Evolutionary conservation across 2,329 filamentous ascomycete species (phyloP), one percentile per base, ranked within the genome.

Genomic region (Penicillium sp.): DNA sequence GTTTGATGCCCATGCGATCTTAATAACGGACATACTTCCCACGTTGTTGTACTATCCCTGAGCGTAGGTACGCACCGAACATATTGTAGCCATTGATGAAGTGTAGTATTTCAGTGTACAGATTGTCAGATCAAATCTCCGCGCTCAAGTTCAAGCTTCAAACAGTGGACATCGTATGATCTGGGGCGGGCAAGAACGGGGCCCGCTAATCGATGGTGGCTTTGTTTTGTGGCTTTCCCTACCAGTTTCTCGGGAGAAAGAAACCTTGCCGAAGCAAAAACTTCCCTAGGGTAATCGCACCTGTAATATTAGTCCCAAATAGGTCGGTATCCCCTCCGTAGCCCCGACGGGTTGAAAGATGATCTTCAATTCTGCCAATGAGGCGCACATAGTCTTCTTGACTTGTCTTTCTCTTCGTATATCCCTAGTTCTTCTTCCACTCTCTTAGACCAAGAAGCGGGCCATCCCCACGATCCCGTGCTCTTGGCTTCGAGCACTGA

Each of bases 391-490:
- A 7, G 18, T 18, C 12, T 16, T 35, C 14, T 29, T 12, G 2
- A 11, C 30, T 16, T 33, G 16, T 4, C 14, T 44, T 36, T 1
- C 1, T 41, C 27, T 18, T 34, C 12, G 27, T 13, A 28, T 39
- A 25, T 22, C 22, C 2, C n/a, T 10, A 39, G 18, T 8, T 30
- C 38, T 11, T 12, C 22, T 7, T 30, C 16, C 30, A 35, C 41
- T 39, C 19, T 22, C 44, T 31, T 29, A 13, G 29, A 46, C 46
- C 46, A 35, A 46, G 41, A 45, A 40, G 29, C 18, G 41, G 47
- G 22, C 47, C 29, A 50, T 39, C 13, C 34, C 25, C 41, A 44
- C 41, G 33, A 16, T 16, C 18, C 35, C 22, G 25, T 19, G 16
- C 10, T 12, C 43, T 30, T 14, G 3, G 0, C n/a, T 25, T 28